phyloP scores from a whole-genome alignment of 441 rosid species.

The Melastoma candidum region DNA sequence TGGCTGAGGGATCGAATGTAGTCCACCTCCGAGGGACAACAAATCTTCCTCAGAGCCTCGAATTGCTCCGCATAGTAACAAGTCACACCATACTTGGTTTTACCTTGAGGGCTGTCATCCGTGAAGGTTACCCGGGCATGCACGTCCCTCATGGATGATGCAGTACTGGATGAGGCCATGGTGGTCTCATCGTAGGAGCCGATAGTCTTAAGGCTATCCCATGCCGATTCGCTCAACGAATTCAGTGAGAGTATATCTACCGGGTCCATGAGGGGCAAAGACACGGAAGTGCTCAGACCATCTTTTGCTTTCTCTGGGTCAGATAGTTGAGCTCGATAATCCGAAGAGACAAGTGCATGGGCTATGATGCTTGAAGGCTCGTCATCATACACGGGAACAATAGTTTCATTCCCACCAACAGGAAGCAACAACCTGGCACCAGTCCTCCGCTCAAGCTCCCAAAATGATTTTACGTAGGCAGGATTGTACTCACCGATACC shows the following conservation, averaged over 20 bases:
- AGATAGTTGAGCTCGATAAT: not conserved
- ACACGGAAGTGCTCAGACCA: conserved; percentile 2
- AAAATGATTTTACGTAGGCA: no score
- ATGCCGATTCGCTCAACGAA: conserved; percentile 9
- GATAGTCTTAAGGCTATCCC: conserved; percentile 9
- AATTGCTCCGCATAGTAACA: conserved; percentile 15
- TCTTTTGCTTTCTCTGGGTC: conserved; percentile 9
- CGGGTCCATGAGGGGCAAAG: conserved; percentile 12
- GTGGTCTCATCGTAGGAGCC: conserved; percentile 10
- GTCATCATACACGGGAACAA: no score
- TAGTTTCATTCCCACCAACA: no score
- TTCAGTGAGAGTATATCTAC: conserved; percentile 9
- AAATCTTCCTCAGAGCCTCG: conserved; percentile 17
- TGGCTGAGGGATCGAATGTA: conserved; percentile 15
- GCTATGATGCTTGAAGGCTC: no score
- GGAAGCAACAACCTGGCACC: no score
- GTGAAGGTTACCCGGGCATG: conserved; percentile 13
- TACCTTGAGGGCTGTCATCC: conserved; percentile 11
- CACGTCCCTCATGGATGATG: conserved; percentile 7
- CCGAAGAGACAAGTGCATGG: no score
- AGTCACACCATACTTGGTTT: conserved; percentile 8
- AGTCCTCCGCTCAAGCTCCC: no score
- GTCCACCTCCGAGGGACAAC: conserved; percentile 16
- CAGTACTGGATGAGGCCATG: conserved; percentile 1
- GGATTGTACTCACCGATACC: no score